These are phyloP conservation scores for Cladosporium sp. DNA, from an alignment of 2,329 filamentous ascomycete genomes.

Conservation along the genomic window DNA sequence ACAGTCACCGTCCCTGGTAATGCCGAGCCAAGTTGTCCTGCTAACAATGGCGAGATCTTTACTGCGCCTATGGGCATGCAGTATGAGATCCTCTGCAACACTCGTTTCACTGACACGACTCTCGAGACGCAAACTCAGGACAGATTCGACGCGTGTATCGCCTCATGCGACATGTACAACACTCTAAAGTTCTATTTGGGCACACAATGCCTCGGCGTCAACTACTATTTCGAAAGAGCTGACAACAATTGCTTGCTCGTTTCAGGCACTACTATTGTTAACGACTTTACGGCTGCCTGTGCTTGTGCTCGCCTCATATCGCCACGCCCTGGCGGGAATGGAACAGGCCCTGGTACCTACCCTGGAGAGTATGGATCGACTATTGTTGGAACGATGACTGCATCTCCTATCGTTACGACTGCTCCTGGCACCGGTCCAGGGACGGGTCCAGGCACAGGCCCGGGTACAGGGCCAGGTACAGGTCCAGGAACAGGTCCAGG, in stretches of 20 bases:
- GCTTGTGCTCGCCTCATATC: conserved; percentile 19
- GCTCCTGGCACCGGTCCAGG: conserved; percentile 17
- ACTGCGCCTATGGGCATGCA: conserved; percentile 23
- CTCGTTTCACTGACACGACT: conserved; percentile 18
- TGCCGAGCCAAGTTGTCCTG: conserved; percentile 25
- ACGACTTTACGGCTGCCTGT: conserved; percentile 14
- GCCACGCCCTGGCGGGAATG: conserved; percentile 16
- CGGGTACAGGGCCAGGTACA: conserved; percentile 12
- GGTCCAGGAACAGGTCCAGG: conserved; percentile 16
- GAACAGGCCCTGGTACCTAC: conserved; percentile 15
- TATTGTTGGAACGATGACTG: conserved; percentile 13
- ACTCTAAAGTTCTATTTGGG: conserved; percentile 19
- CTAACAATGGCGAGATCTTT: conserved; percentile 20
- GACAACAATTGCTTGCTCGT: conserved; percentile 26
- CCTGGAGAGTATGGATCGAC: conserved; percentile 11
- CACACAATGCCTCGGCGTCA: conserved; percentile 26
- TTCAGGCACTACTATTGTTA: not conserved
- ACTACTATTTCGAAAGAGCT: conserved; percentile 16
- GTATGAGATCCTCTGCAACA: conserved; percentile 27
- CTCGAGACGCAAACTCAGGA: conserved; percentile 21
- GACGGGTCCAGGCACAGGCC: not conserved
- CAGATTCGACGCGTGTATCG: conserved; percentile 25
- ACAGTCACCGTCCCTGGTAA: not conserved
- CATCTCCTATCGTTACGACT: not conserved
- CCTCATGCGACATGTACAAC: conserved; percentile 32